Base-by-base conservation (phyloP, 2,329 filamentous ascomycete species). In the Cercospora sesami region DNA sequence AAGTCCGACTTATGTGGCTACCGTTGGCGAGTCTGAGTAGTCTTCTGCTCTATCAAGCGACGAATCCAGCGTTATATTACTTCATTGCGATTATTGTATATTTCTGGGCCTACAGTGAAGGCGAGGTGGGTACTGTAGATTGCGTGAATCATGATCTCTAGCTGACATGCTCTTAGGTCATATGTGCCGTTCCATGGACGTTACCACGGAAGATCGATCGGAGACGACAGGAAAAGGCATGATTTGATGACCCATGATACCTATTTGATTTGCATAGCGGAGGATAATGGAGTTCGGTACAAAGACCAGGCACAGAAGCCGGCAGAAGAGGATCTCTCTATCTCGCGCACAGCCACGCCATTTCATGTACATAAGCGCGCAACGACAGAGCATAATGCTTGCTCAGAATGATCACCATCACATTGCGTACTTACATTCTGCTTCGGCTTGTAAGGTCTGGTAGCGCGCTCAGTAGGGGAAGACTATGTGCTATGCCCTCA, bases 71-170 rank as follows among this genome's bases (percentile, higher is more conserved):
- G 4, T 82, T 98, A 63, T 99, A 98, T 82, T 97, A 98, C 79
- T 79, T 96, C 28, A 87, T 97, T 70, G 94, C 90, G 21, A 89
- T 96, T 82, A 85, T 83, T 7, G 90, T 95, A 14, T 99, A 98
- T 80, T 97, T 98, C 76, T 97, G 94, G 94, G 95, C 92, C 1
- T 98, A 96, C 76, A 95, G 91, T 76, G 94, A 99, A 81, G 95
- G 95, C 81, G 95, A 99, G 90, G 94, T 97, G 81, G 78, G 90
- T 68, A 7, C 16, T 26, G 18, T 36, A 12, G 16, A 53, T n/a
- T 28, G 14, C 9, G 14, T n/a, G 5, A 4, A 61, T 16, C 18
- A 18, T 51, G 23, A 39, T 63, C 62, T 66, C 36, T 64, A 60
- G 55, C 64, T 63, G 33, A 68, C 51, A 10, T 53, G 30, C 12